Evolutionary conservation across 2,329 filamentous ascomycete species (phyloP).

Genomic region (Dactylellina cionopaga): DNA sequence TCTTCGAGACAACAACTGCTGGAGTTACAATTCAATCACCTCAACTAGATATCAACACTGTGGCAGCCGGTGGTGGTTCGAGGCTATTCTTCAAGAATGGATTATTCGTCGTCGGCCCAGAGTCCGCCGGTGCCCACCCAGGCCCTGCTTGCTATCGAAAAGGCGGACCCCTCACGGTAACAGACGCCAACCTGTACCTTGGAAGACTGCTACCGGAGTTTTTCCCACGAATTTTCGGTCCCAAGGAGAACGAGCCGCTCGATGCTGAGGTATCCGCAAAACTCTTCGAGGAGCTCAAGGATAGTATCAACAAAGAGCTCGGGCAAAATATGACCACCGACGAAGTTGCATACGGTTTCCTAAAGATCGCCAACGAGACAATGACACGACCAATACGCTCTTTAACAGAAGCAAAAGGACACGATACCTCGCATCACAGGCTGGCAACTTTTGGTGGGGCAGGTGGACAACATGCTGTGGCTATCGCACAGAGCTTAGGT

Average conservation of each 20-base stretch:
- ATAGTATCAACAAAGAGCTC: conserved; percentile 80
- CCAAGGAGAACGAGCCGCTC: conserved; percentile 82
- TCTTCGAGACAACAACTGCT: conserved; percentile 92
- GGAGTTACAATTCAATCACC: conserved; percentile 94
- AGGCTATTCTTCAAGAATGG: conserved; percentile 88
- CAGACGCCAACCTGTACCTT: conserved; percentile 87
- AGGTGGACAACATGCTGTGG: conserved; percentile 90
- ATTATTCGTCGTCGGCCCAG: conserved; percentile 87
- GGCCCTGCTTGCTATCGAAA: conserved; percentile 92
- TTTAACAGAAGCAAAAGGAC: conserved; percentile 89
- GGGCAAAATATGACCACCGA: conserved; percentile 78
- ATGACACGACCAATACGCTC: conserved; percentile 92
- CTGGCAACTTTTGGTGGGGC: conserved; percentile 92
- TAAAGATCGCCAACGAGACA: conserved; percentile 88
- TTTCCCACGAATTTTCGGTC: conserved; percentile 94
- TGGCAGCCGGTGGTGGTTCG: conserved; percentile 88
- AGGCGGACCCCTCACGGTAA: conserved; percentile 88
- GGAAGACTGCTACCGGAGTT: conserved; percentile 87
- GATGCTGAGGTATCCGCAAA: conserved; percentile 79
- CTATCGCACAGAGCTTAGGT: conserved; percentile 83
- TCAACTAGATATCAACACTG: conserved; percentile 93
- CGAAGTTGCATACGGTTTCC: conserved; percentile 87
- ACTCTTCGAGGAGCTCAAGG: conserved; percentile 78
- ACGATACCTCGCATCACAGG: conserved; percentile 89
- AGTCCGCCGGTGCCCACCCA: conserved; percentile 87